Evolutionary conservation across 108 stramenopile species (phyloP).

Genomic region (Pseudonitzschia multistriata): DNA sequence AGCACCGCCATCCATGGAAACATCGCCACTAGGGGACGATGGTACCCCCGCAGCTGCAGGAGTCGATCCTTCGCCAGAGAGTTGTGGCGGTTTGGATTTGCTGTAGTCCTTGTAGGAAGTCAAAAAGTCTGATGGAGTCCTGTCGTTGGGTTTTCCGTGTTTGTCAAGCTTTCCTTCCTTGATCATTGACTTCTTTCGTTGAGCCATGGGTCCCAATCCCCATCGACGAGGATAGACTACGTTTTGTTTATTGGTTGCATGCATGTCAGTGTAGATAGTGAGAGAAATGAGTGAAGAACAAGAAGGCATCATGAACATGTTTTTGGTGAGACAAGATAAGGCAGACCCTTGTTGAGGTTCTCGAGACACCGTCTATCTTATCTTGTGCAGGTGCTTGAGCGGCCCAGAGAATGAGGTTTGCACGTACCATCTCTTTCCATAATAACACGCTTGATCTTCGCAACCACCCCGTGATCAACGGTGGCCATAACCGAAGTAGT

Average conservation of each 20-base stretch:
- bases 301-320: background rate
- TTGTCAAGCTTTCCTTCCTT: constrained; percentile 98
- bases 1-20: constrained; percentile 16
- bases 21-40: constrained; percentile 15
- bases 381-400: too few relatives aligned
- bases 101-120: constrained; percentile 76
- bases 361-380: too few relatives aligned
- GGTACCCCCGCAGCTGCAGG: background rate
- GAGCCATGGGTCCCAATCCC: constrained; percentile 99
- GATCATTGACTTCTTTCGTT: constrained; percentile 95
- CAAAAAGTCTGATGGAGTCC: constrained; percentile 93
- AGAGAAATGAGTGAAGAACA: background rate
- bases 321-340: background rate
- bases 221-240: constrained; percentile 93
- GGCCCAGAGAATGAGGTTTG: too few relatives aligned
- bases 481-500: constrained; percentile 99
- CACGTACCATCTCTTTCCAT: constrained; percentile 97
- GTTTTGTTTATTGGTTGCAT: background rate
- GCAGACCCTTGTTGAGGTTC: too few relatives aligned
- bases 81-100: constrained; percentile 54
- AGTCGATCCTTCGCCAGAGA: constrained; percentile 25
- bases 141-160: constrained; percentile 96
- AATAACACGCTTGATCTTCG: constrained; percentile 99
- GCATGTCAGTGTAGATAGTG: too few relatives aligned
- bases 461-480: constrained; percentile 98